phyloP scores from a whole-genome alignment of 2,329 filamentous ascomycete genomes.

The Chaetothyriales sp. region DNA sequence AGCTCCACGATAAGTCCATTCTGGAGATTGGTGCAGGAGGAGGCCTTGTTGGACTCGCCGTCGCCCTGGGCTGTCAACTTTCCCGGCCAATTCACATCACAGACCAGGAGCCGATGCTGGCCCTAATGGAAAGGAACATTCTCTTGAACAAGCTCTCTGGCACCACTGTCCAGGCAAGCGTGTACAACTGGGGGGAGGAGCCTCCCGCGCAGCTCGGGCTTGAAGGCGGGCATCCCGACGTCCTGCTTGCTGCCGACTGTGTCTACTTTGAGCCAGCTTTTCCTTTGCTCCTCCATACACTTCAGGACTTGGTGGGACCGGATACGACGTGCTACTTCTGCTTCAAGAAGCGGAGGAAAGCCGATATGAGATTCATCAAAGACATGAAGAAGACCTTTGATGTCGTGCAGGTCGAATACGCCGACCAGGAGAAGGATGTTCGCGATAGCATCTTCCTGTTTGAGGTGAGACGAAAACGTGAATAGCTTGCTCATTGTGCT shows the following conservation, averaged over 20 bases:
- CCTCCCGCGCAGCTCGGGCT: conserved; percentile 15
- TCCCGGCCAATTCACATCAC: conserved; percentile 52
- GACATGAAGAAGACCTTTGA: conserved; percentile 51
- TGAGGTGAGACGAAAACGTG: conserved; percentile 8
- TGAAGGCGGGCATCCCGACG: conserved; percentile 41
- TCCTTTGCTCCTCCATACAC: conserved; percentile 64
- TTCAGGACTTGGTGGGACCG: conserved; percentile 55
- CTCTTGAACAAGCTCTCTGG: conserved; percentile 55
- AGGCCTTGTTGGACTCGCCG: conserved; percentile 59
- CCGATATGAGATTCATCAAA: conserved; percentile 61
- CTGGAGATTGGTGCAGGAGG: conserved; percentile 86
- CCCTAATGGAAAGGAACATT: conserved; percentile 77
- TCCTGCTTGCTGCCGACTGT: conserved; percentile 89
- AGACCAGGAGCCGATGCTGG: conserved; percentile 73
- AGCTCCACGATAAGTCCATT: conserved; percentile 32
- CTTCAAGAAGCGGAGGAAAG: conserved; percentile 82
- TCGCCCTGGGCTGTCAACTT: conserved; percentile 42
- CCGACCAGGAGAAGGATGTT: conserved; percentile 36
- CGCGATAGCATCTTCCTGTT: conserved; percentile 48
- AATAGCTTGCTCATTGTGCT: background rate
- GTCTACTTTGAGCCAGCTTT: conserved; percentile 96
- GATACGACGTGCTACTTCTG: conserved; percentile 67
- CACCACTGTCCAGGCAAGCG: conserved; percentile 45
- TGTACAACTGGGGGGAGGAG: conserved; percentile 61
- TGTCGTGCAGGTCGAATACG: conserved; percentile 47